These are phyloP conservation scores for Ganoderma boninense DNA, from an alignment of 1,284 basidiomycete species.

Conservation along the genomic window DNA sequence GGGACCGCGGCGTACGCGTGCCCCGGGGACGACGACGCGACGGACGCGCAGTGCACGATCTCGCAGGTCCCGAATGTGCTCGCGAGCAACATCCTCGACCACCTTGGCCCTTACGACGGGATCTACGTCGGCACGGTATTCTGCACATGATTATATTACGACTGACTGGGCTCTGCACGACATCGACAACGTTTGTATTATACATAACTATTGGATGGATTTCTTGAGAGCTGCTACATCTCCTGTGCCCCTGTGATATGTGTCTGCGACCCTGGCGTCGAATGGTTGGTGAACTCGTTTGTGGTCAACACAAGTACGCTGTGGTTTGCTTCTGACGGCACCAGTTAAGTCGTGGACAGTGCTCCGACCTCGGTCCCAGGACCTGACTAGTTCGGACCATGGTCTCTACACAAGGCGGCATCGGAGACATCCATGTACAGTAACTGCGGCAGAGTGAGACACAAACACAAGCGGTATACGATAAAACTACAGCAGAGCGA, in stretches of 20 bases:
- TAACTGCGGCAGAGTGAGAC: too few relatives aligned
- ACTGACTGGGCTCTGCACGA: not conserved
- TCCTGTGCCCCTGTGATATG: not conserved
- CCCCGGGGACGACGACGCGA: conserved; percentile 53
- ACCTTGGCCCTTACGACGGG: conserved; percentile 64
- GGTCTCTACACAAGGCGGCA: too few relatives aligned
- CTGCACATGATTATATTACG: conserved; percentile 41
- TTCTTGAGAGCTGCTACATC: not conserved
- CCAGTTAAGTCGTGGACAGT: conserved; percentile 22
- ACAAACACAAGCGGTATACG: too few relatives aligned
- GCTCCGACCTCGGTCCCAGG: conserved; percentile 22
- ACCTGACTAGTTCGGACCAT: conserved; percentile 20
- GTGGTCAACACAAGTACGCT: conserved; percentile 38
- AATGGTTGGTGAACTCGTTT: conserved; percentile 41
- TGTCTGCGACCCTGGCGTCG: too few relatives aligned
- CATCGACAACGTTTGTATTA: not conserved
- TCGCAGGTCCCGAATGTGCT: conserved; percentile 53
- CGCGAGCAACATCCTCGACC: conserved; percentile 53
- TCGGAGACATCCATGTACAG: too few relatives aligned
- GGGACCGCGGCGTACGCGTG: conserved; percentile 41
- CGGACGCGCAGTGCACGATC: conserved; percentile 55
- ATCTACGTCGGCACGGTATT: conserved; percentile 60
- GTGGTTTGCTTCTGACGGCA: conserved; percentile 39
- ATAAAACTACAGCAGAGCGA: too few relatives aligned
- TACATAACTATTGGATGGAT: conserved; percentile 11